These are phyloP conservation scores for Hanseniaspora valbyensis DNA, from an alignment of 805 yeast species.

Conservation along the genomic window DNA sequence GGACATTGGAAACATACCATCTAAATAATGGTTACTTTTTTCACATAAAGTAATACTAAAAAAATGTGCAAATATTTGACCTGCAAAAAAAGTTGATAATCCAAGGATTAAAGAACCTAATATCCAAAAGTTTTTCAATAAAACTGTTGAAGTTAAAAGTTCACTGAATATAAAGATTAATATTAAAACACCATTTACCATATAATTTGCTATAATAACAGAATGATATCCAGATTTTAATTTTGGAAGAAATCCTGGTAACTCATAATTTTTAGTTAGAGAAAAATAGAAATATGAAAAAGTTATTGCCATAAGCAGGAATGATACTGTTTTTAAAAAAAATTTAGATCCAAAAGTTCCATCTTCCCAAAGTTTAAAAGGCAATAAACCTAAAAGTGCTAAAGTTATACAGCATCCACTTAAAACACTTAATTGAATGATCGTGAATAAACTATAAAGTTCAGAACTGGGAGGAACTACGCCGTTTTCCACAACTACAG, in stretches of 20 bases:
- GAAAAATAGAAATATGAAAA: conserved; percentile 58
- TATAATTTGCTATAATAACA: conserved; percentile 57
- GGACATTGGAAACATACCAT: conserved; percentile 79
- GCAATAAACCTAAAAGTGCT: conserved; percentile 63
- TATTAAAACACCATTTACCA: conserved; percentile 59
- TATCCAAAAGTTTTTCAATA: conserved; percentile 76
- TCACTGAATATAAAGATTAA: conserved; percentile 57
- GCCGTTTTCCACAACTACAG: conserved; percentile 81
- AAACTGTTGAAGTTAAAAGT: conserved; percentile 50
- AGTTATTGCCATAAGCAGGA: conserved; percentile 51
- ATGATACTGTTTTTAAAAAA: conserved; percentile 41
- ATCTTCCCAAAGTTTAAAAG: conserved; percentile 91
- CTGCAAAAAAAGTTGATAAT: conserved; percentile 59
- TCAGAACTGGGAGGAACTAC: conserved; percentile 76
- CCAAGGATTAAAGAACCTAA: conserved; percentile 71
- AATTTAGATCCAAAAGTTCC: conserved; percentile 62
- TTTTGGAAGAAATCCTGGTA: background rate
- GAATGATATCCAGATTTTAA: conserved; percentile 42
- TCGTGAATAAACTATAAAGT: conserved; percentile 71
- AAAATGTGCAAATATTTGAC: conserved; percentile 68
- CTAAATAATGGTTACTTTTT: conserved; percentile 72
- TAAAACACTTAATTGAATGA: conserved; percentile 64
- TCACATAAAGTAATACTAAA: conserved; percentile 58
- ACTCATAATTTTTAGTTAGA: conserved; percentile 45
- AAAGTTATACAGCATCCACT: conserved; percentile 63